Evolutionary conservation across 2,329 filamentous ascomycete genomes (phyloP).

Genomic region (Cytospora leucostoma): DNA sequence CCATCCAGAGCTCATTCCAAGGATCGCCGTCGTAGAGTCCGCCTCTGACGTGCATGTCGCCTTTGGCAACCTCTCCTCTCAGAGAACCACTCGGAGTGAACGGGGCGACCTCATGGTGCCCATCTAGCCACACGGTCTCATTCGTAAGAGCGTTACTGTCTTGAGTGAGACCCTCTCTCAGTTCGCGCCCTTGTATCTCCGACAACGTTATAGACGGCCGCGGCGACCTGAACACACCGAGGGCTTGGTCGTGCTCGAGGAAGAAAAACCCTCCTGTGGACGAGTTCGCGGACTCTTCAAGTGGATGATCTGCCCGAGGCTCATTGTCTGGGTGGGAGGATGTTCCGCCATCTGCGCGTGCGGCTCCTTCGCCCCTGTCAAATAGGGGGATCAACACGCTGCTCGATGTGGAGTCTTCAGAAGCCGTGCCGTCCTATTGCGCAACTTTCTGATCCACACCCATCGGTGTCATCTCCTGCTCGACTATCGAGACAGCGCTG

Average conservation of each 20-base stretch:
- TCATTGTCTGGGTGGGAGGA: neutral
- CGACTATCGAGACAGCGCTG: neutral
- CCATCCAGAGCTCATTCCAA: conserved; percentile 6
- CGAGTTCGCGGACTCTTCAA: neutral
- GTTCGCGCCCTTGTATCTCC: conserved; percentile 16
- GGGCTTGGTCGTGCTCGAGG: conserved; percentile 21
- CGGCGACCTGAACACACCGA: conserved; percentile 22
- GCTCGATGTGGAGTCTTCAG: conserved; percentile 19
- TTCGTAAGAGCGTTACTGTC: neutral
- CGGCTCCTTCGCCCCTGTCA: neutral
- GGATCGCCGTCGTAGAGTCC: neutral
- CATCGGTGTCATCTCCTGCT: conserved; percentile 26
- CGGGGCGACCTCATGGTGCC: neutral
- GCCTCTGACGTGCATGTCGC: neutral
- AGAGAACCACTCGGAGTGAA: neutral
- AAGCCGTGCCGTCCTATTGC: conserved; percentile 28
- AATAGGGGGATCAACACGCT: neutral
- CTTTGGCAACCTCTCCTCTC: too few species aligned
- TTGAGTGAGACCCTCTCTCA: neutral
- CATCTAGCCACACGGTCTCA: neutral
- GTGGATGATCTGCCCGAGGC: neutral
- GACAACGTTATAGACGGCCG: conserved; percentile 22
- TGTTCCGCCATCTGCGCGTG: neutral
- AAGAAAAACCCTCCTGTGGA: conserved; percentile 1
- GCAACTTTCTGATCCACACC: conserved; percentile 20